phyloP scores from a whole-genome alignment of 2,329 filamentous ascomycete genomes.

The Paraphaeosphaeria minitans region DNA sequence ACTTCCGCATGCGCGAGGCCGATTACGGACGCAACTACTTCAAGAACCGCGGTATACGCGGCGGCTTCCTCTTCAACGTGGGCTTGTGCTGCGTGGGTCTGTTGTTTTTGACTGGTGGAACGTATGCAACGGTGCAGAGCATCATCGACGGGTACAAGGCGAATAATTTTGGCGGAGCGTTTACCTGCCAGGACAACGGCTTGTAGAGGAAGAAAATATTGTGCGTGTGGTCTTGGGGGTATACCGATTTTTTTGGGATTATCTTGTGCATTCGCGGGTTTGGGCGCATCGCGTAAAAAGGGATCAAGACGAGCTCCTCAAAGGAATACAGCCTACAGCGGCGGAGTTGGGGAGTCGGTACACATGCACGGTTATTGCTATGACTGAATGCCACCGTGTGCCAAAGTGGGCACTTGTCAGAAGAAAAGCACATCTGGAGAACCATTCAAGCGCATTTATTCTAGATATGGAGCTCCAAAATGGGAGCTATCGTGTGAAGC shows the following conservation, averaged over 20 bases:
- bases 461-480: background rate
- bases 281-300: background rate
- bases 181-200: conserved; percentile 74
- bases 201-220: conserved; percentile 47
- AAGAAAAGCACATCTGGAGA: background rate
- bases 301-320: background rate
- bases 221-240: background rate
- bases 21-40: conserved; percentile 63
- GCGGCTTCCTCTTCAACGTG: conserved; percentile 70
- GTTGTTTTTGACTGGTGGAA: conserved; percentile 82
- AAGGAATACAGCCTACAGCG: background rate
- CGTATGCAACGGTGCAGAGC: conserved; percentile 72
- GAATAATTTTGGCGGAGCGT: conserved; percentile 70
- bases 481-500: conserved; percentile 16
- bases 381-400: background rate
- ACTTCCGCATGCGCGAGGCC: conserved; percentile 73
- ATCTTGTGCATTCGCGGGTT: background rate
- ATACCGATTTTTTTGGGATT: background rate
- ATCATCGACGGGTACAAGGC: conserved; percentile 74
- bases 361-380: background rate
- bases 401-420: too few species aligned
- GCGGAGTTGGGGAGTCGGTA: background rate
- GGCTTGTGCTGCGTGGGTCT: conserved; percentile 74
- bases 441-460: background rate
- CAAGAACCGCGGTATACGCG: conserved; percentile 58